Evolutionary conservation across 2,329 filamentous ascomycete species (phyloP), one percentile per base, ranked within the genome.

Genomic region (Nannizziopsis arthrosporioides): DNA sequence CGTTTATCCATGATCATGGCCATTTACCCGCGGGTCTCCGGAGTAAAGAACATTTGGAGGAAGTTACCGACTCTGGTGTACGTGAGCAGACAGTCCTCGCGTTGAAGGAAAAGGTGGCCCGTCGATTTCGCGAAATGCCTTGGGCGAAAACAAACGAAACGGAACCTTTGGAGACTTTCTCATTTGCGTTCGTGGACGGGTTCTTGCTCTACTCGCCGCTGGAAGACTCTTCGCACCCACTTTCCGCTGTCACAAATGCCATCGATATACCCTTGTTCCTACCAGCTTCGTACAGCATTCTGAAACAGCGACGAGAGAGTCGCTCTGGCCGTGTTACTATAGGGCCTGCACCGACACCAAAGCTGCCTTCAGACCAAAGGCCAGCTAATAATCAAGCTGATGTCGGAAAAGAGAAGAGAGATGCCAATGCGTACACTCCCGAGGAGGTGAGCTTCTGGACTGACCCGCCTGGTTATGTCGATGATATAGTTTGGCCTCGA

Each of bases 401-500:
- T 46, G n/a, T 14, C 45, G 31, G 39, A 32, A 32, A 40, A 51
- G 44, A 44, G 38, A 40, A 18, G 32, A 39, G 31, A 34, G 42
- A 47, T 42, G 49, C 45, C 7, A 42, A 53, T 35, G 59, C 59
- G 54, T 59, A 65, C 57, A 39, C 61, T 68, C 34, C 73, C 1
- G 59, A 59, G 27, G 62, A 49, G 17, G 42, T 95, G 59, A 90
- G 89, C 22, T 98, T 95, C 69, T 98, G 92, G 92, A 76, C 81
- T 49, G 92, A 98, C 64, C 92, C 92, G 0, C 87, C 87, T 0
- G 89, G 86, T 0, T 98, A 96, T 63, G 88, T 96, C 34, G 89
- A 96, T 63, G 78, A 84, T 62, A 77, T 98, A 47, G 92, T 98
- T 3, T 98, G 92, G 92, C 90, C 90, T 2, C 90, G 94, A 58